Evolutionary conservation across 768 basidiomycete species (phyloP).

Genomic region (Kwoniella dejecticola): DNA sequence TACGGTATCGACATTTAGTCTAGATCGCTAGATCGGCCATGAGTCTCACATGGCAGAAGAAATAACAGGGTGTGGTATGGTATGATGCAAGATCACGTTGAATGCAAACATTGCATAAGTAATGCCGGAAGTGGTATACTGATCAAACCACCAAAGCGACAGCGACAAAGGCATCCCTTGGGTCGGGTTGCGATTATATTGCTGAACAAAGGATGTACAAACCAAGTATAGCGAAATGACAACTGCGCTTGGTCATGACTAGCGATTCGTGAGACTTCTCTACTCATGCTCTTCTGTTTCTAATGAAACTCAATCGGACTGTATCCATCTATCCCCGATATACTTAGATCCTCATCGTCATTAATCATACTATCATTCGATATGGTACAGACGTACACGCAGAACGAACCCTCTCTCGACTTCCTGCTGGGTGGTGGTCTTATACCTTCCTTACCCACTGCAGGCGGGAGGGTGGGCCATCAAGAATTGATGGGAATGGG

Average conservation of each 20-base stretch:
- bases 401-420: conserved; percentile 1
- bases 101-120: too few relatives aligned
- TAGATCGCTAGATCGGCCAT: not conserved
- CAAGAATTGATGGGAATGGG: conserved; percentile 20
- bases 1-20: conserved; percentile 61
- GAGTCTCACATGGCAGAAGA: too few relatives aligned
- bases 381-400: not conserved
- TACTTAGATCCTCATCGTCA: not conserved
- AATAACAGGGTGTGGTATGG: too few relatives aligned
- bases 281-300: too few relatives aligned
- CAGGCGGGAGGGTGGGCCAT: conserved; percentile 4
- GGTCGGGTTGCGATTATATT: not conserved
- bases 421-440: conserved; percentile 24
- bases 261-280: too few relatives aligned
- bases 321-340: too few relatives aligned
- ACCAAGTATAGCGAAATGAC: not conserved
- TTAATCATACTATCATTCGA: too few relatives aligned
- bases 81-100: too few relatives aligned
- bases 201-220: conserved; percentile 7
- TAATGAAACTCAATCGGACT: not conserved
- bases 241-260: too few relatives aligned
- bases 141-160: too few relatives aligned
- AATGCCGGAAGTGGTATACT: too few relatives aligned
- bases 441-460: conserved; percentile 27
- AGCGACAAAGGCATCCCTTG: conserved; percentile 1